Base-by-base conservation (phyloP, 768 basidiomycete genomes). In the Psilocybe sp. region DNA sequence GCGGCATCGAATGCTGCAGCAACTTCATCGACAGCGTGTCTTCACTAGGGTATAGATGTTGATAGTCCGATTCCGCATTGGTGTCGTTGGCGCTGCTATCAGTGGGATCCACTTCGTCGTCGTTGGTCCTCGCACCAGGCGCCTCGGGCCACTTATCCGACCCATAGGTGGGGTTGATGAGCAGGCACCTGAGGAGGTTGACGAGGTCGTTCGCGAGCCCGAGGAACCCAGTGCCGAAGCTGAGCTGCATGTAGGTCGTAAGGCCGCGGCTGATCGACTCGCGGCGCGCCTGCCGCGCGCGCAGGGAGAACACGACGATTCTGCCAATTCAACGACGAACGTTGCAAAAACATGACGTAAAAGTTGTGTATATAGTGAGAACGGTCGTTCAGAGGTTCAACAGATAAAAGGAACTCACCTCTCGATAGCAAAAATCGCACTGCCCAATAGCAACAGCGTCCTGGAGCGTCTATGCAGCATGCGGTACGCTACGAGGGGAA, bases 111-210 rank as follows among this genome's bases (percentile, higher is more conserved):
- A 56, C 59, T 5, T 55, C 28, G 4, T 59, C 60, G 14, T 47
- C 60, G 51, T 68, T 65, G 39, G 57, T 60, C 12, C 20, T 37
- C 28, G 61, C 64, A 13, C 64, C 61, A 13, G 62, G 59, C 4
- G 64, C 61, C 34, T 69, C 62, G 0, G 52, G 54, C 32, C 54
- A 69, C 49, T 44, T 67, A 31, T 65, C 62, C 7, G 62, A 58
- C 4, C 69, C 65, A 53, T 60, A 71, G 1, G 72, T 73, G 6
- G 74, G 60, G 50, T 74, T 74, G 35, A 76, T 63, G 15, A 75
- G 58, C 19, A 72, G 44, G 52, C 69, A 71, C n/a, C 69, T 64
- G 12, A 73, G 45, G 18, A 73, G 58, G 46, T 61, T 61, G 32
- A 69, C 62, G 12, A 72, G 56, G 47, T 73, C 70, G 51, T 62